Base-by-base conservation (phyloP, 2,329 filamentous ascomycete species). In the Scytalidium lignicola region DNA sequence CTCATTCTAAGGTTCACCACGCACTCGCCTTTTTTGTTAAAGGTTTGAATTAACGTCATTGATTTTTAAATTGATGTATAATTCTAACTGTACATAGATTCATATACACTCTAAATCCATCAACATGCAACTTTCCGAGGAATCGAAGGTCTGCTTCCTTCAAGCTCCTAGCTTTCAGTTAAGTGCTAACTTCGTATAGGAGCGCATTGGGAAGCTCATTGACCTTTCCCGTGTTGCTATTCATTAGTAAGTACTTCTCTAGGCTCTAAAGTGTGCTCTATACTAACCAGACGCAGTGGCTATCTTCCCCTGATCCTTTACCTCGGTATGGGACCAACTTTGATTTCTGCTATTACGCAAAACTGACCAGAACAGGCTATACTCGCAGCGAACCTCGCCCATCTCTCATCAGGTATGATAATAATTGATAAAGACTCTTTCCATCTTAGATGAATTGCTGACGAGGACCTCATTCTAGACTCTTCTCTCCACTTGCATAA, bases 241-340 rank as follows among this genome's bases (percentile, higher is more conserved):
- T 66, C 93, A 99, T 76, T 99, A 97, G 90, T 95, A 82, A 58
- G 86, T 67, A 22, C 32, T 44, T 9, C 46, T 40, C n/a, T 48
- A 22, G 13, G 23, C 6, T 21, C 10, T 18, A 1, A 21, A 45
- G 43, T 6, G 45, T 6, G 18, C 4, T 8, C 45, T 43, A 15
- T 49, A 55, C 70, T 77, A 58, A 78, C 64, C 44, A 47, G 41
- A 47, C 49, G 46, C 62, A 95, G 90, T 78, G 93, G 93, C 69
- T 99, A 97, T 72, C 82, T 99, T 51, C 93, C 93, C 62, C 73
- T 99, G 70, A 95, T 99, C 68, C 80, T 99, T 70, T 99, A 97
- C 72, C 86, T 99, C 63, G 93, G 89, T 93, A 84, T 64, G 72
- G 51, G 51, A 28, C 55, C 43, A 44, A 45, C 42, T 44, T 22